These are phyloP conservation scores for Komagataella mondaviorum DNA, from an alignment of 805 yeast species.

Conservation along the genomic window DNA sequence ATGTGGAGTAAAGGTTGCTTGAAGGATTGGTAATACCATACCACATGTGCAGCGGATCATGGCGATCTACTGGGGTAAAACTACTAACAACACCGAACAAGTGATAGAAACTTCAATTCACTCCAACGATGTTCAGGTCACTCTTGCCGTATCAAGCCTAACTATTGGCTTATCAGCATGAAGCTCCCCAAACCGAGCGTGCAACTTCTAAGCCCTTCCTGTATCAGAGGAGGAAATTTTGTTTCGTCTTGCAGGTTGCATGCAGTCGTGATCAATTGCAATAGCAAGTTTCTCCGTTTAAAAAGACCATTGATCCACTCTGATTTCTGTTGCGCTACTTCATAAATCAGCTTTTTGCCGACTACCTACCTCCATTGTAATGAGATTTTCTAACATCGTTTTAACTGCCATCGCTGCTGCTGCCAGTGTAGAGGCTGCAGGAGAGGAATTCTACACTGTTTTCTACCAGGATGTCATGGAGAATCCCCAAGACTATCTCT, in stretches of 20 bases:
- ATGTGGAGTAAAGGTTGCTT: not conserved
- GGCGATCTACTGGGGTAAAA: too few species aligned
- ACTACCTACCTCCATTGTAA: conserved; percentile 3
- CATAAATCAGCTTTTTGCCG: not conserved
- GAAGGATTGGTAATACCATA: not conserved
- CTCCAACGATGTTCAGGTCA: too few species aligned
- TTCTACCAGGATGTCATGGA: conserved; percentile 21
- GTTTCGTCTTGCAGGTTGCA: not conserved
- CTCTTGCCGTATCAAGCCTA: too few species aligned
- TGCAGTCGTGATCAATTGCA: not conserved
- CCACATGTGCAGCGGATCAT: not conserved
- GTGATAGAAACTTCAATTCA: too few species aligned
- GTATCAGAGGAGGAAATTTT: not conserved
- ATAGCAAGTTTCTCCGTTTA: not conserved
- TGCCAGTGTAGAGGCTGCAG: conserved; percentile 8
- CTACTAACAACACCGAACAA: too few species aligned
- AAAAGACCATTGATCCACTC: not conserved
- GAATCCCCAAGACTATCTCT: conserved; percentile 18
- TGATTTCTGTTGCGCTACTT: not conserved
- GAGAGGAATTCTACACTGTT: conserved; percentile 20
- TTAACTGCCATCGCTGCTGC: conserved; percentile 10
- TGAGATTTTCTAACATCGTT: conserved; percentile 11
- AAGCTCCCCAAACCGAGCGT: not conserved
- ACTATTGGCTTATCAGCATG: too few species aligned
- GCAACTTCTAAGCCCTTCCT: not conserved